A percentile compares a stretch with the other conserved stretches of the same genome.
Evolutionary conservation across 177 flowering plant species (phyloP).

Genomic region (Vitis hybrid): DNA sequence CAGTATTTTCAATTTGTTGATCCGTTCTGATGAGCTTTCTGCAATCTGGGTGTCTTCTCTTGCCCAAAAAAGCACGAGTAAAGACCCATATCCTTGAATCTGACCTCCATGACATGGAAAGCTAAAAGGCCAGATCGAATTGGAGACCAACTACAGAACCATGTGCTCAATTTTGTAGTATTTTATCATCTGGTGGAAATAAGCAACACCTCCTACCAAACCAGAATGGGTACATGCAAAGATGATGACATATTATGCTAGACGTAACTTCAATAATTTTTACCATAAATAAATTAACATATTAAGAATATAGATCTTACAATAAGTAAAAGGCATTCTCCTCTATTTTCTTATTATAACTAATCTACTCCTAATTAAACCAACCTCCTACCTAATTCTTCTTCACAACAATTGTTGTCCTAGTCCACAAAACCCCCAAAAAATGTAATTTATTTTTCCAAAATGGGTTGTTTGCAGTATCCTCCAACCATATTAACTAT

Average conservation of each 20-base stretch:
- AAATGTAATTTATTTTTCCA: too few species aligned
- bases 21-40: constrained; percentile 34
- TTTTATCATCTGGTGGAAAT: constrained; percentile 42
- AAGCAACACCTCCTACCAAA: constrained; percentile 43
- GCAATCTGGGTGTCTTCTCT: constrained; percentile 39
- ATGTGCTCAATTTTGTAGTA: constrained; percentile 41
- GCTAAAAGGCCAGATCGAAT: constrained; percentile 42
- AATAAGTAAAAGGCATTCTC: too few species aligned
- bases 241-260: constrained; percentile 21
- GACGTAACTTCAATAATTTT: too few species aligned
- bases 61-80: constrained; percentile 57
- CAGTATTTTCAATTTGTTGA: constrained; percentile 43
- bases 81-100: constrained; percentile 63
- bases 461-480: too few species aligned
- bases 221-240: constrained; percentile 71
- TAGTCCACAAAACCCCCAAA: too few species aligned
- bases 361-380: too few species aligned
- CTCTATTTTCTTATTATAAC: too few species aligned
- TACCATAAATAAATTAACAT: too few species aligned
- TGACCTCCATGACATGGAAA: constrained; percentile 55
- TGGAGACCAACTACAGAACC: constrained; percentile 61
- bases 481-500: too few species aligned
- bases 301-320: too few species aligned
- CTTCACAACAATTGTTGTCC: too few species aligned
- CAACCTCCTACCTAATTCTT: too few species aligned